Evolutionary conservation across 2,329 filamentous ascomycete species (phyloP).

Genomic region (Talaromyces sp.): DNA sequence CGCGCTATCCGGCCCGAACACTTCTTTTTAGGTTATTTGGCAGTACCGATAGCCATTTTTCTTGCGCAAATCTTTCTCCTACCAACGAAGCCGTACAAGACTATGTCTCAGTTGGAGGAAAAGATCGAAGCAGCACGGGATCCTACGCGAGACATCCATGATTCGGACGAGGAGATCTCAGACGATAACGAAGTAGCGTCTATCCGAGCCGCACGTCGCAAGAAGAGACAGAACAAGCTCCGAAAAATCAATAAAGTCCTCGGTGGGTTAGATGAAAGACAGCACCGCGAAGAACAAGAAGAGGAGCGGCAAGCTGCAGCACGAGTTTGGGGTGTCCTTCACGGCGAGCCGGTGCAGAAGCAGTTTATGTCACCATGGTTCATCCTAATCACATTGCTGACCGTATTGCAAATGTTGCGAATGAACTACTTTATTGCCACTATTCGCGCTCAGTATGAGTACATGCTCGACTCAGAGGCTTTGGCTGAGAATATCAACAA

Average conservation of each 20-base stretch:
- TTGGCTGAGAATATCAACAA: conserved; percentile 69
- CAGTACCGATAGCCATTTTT: conserved; percentile 64
- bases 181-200: conserved; percentile 46
- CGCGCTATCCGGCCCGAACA: conserved; percentile 46
- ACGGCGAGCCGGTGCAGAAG: conserved; percentile 62
- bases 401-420: conserved; percentile 66
- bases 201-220: conserved; percentile 53
- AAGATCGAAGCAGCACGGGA: conserved; percentile 55
- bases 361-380: conserved; percentile 84
- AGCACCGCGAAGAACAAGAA: conserved; percentile 58
- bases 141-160: conserved; percentile 40
- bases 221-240: conserved; percentile 59
- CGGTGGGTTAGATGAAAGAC: conserved; percentile 58
- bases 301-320: conserved; percentile 66
- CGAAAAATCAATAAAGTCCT: conserved; percentile 68
- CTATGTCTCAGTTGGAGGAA: conserved; percentile 69
- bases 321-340: conserved; percentile 81
- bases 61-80: conserved; percentile 64
- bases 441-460: conserved; percentile 73
- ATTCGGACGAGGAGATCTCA: conserved; percentile 51
- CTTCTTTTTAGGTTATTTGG: conserved; percentile 70
- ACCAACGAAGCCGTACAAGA: conserved; percentile 71
- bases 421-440: conserved; percentile 91
- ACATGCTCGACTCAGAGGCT: conserved; percentile 61
- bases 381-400: conserved; percentile 73